Evolutionary conservation across 2,329 filamentous ascomycete species (phyloP).

Genomic region (Emericellopsis cladophorae): DNA sequence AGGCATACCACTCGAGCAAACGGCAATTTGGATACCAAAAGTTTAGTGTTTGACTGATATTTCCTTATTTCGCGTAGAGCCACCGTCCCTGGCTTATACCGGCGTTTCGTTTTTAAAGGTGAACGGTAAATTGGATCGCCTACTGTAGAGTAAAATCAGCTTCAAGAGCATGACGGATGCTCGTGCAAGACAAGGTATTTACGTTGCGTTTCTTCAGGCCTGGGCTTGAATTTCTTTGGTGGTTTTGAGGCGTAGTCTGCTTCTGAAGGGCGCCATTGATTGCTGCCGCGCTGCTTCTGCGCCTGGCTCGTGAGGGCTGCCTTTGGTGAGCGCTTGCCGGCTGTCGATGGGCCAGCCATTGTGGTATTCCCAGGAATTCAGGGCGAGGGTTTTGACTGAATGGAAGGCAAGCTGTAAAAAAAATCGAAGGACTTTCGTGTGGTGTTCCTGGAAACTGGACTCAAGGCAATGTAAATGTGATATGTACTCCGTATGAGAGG

Average conservation of each 20-base stretch:
- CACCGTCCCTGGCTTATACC: constrained; percentile 69
- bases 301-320: not conserved
- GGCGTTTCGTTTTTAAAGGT: constrained; percentile 31
- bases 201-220: constrained; percentile 29
- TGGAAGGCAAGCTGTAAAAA: not conserved
- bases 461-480: not conserved
- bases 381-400: too few relatives aligned
- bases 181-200: constrained; percentile 3
- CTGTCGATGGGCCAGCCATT: not conserved
- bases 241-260: constrained; percentile 3
- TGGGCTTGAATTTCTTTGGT: constrained; percentile 10
- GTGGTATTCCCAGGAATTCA: too few relatives aligned
- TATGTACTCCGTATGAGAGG: too few relatives aligned
- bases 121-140: constrained; percentile 58
- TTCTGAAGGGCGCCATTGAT: constrained; percentile 5
- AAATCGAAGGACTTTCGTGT: too few relatives aligned
- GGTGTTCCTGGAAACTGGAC: too few relatives aligned
- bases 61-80: constrained; percentile 84
- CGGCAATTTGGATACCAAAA: constrained; percentile 69
- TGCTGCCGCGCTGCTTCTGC: constrained; percentile 1
- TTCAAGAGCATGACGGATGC: not conserved
- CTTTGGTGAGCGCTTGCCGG: not conserved
- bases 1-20: constrained; percentile 59
- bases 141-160: constrained; percentile 28
- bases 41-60: constrained; percentile 82